Evolutionary conservation across 1,139 yeast species (phyloP).

Genomic region (Pneumocystis carinii): DNA sequence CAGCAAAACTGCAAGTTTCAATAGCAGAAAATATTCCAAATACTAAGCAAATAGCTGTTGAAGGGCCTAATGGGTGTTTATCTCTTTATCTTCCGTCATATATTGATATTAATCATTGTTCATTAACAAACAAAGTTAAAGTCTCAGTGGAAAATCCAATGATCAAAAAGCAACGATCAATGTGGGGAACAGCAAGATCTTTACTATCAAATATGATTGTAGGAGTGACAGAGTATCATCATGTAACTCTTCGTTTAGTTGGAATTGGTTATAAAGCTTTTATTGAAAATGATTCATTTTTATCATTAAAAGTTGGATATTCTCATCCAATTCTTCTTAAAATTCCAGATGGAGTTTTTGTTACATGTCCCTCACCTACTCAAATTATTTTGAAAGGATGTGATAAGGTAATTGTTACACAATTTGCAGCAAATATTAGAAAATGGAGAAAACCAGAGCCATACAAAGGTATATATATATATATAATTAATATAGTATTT

Average conservation of each 20-base stretch:
- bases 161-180: conserved; percentile 56
- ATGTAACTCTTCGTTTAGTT: conserved; percentile 72
- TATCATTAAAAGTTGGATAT: conserved; percentile 21
- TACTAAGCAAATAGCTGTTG: not conserved
- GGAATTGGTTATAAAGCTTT: conserved; percentile 95
- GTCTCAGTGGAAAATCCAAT: conserved; percentile 38
- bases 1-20: not conserved
- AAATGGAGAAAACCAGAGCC: conserved; percentile 92
- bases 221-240: conserved; percentile 88
- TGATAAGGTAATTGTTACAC: conserved; percentile 73
- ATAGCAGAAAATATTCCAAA: no score
- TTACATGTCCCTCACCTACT: conserved; percentile 73
- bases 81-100: not conserved
- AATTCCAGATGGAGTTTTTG: conserved; percentile 64
- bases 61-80: not conserved
- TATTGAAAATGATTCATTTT: conserved; percentile 37
- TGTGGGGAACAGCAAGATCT: conserved; percentile 94
- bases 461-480: conserved; percentile 65
- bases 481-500: not conserved
- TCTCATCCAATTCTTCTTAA: conserved; percentile 19
- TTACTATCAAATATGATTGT: conserved; percentile 58
- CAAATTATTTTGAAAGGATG: conserved; percentile 73
- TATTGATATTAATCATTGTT: not conserved
- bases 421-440: conserved; percentile 80
- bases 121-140: conserved; percentile 8